Evolutionary conservation across 2,329 filamentous ascomycete species (phyloP).

Genomic region (Claviceps cyperi): DNA sequence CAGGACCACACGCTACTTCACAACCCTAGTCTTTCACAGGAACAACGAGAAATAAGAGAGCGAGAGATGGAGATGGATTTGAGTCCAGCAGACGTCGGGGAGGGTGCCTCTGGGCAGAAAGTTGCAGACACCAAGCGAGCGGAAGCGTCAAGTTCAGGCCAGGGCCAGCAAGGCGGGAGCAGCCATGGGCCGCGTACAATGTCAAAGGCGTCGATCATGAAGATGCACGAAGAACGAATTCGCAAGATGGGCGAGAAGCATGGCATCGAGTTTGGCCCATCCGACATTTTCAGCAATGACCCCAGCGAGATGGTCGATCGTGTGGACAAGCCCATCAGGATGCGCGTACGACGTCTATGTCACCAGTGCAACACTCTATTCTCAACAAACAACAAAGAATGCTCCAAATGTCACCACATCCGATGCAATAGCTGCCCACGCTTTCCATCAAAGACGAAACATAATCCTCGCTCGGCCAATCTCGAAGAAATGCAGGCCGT

Average conservation of each 20-base stretch:
- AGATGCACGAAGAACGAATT: slow-evolving; percentile 41
- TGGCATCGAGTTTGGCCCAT: slow-evolving; percentile 39
- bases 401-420: slow-evolving; percentile 61
- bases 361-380: slow-evolving; percentile 69
- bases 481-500: slow-evolving; percentile 35
- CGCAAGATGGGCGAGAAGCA: slow-evolving; percentile 40
- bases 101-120: slow-evolving; percentile 33
- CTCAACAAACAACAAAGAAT: slow-evolving; percentile 51
- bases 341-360: slow-evolving; percentile 66
- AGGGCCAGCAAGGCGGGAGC: slow-evolving; percentile 15
- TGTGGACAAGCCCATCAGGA: slow-evolving; percentile 61
- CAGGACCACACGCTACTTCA: too few species aligned
- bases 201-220: slow-evolving; percentile 29
- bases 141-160: slow-evolving; percentile 8
- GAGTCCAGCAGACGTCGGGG: slow-evolving; percentile 22
- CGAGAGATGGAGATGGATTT: slow-evolving; percentile 2
- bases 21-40: too few species aligned
- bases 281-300: slow-evolving; percentile 34
- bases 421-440: slow-evolving; percentile 71
- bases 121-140: slow-evolving; percentile 29
- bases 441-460: slow-evolving; percentile 51
- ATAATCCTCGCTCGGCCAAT: slow-evolving; percentile 37
- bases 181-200: slow-evolving; percentile 14
- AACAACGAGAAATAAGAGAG: too few species aligned
- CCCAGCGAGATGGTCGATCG: slow-evolving; percentile 43